These are phyloP conservation scores for Hanseniaspora hatyaiensis DNA, from an alignment of 805 yeast species.

Conservation along the genomic window DNA sequence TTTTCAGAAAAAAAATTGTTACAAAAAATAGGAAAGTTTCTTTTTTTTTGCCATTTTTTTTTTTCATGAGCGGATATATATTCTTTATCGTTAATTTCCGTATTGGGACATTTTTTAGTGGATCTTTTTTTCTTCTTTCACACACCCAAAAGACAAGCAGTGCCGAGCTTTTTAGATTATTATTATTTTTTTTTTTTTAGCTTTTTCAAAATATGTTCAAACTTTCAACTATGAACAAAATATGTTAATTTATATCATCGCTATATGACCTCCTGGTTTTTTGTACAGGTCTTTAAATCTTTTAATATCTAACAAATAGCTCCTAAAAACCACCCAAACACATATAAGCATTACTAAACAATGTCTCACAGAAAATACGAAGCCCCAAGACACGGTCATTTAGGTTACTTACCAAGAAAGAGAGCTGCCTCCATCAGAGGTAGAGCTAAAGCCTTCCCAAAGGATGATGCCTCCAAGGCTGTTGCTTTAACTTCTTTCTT, in stretches of 20 bases:
- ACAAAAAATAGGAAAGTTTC: too few species aligned
- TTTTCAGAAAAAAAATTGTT: too few species aligned
- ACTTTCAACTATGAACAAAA: background rate
- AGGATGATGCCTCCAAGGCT: slow-evolving; percentile 94
- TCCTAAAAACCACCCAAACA: slow-evolving; percentile 22
- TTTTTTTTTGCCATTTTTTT: background rate
- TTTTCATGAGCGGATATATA: background rate
- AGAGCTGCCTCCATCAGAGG: slow-evolving; percentile 98
- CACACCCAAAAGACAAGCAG: too few species aligned
- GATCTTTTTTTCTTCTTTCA: too few species aligned
- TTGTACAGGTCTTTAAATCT: background rate
- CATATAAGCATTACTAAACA: slow-evolving; percentile 23
- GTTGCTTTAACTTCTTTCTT: slow-evolving; percentile 98
- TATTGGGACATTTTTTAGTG: background rate
- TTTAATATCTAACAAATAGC: too few species aligned
- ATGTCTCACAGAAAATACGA: slow-evolving; percentile 99
- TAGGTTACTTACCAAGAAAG: slow-evolving; percentile 99
- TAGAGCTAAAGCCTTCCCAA: slow-evolving; percentile 98
- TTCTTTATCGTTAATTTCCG: background rate
- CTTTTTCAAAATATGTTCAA: background rate
- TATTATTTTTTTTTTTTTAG: too few species aligned
- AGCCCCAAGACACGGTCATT: slow-evolving; percentile 99
- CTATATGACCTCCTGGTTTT: background rate
- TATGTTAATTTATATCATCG: background rate
- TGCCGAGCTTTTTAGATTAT: too few species aligned